Percentiles rank a stretch among this genome's conserved stretches.
Evolutionary conservation across 345 rosid species (phyloP).

Genomic region (Isatis tinctoria): DNA sequence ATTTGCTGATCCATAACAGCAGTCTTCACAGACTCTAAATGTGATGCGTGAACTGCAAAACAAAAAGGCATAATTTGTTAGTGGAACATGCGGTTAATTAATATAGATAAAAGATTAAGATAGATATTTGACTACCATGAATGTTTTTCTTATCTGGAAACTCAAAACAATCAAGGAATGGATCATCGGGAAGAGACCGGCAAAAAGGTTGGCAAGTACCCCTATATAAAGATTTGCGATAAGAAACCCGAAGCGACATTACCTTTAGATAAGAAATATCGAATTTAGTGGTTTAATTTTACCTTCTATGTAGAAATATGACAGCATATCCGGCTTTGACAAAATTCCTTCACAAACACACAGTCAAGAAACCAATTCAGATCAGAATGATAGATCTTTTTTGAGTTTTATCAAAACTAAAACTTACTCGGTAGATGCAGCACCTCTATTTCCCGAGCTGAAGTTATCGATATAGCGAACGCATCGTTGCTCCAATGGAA

Average conservation of each 20-base stretch:
- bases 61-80: not conserved
- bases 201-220: slow-evolving; percentile 83
- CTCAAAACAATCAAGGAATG: slow-evolving; percentile 79
- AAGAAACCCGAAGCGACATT: not conserved
- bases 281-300: not conserved
- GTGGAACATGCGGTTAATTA: too few species aligned
- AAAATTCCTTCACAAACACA: slow-evolving; percentile 40
- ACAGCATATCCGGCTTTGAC: slow-evolving; percentile 87
- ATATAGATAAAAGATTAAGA: too few species aligned
- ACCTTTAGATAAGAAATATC: not conserved
- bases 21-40: slow-evolving; percentile 68
- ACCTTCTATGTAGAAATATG: slow-evolving; percentile 74
- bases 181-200: slow-evolving; percentile 75
- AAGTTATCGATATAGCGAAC: slow-evolving; percentile 91
- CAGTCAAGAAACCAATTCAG: not conserved
- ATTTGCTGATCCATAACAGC: slow-evolving; percentile 66
- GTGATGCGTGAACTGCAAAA: slow-evolving; percentile 49
- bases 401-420: too few species aligned
- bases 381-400: too few species aligned
- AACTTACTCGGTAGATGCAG: slow-evolving; percentile 76
- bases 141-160: slow-evolving; percentile 36
- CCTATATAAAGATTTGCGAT: slow-evolving; percentile 44
- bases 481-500: slow-evolving; percentile 92
- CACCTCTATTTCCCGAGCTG: slow-evolving; percentile 77
- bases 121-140: slow-evolving; percentile 48